phyloP scores from a whole-genome alignment of 108 stramenopile genomes.

The Schizochytrium sp. region DNA sequence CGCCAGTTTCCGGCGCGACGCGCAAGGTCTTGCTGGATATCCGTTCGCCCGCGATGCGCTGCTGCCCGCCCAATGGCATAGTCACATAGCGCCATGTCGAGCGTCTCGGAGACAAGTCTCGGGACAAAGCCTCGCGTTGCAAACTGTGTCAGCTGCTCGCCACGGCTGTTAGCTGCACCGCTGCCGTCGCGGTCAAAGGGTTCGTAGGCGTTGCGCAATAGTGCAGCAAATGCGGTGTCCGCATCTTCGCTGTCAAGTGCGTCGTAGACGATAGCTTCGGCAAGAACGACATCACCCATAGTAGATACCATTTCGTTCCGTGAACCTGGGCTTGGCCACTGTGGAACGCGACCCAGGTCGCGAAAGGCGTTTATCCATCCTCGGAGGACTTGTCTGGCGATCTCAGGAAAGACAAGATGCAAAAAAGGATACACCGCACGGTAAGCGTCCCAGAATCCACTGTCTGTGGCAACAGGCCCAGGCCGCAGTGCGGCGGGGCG shows the following conservation, averaged over 20 bases:
- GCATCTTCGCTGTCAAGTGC: background rate
- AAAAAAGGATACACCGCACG: conserved; percentile 32
- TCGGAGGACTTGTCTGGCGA: background rate
- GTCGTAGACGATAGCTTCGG: conserved; percentile 28
- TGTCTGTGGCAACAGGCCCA: conserved; percentile 27
- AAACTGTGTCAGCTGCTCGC: conserved; percentile 11
- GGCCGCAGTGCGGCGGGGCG: background rate
- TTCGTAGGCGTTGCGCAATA: conserved; percentile 1
- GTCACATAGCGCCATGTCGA: conserved; percentile 29
- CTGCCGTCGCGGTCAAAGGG: background rate
- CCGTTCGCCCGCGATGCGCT: background rate
- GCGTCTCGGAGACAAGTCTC: conserved; percentile 4
- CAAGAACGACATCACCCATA: conserved; percentile 28
- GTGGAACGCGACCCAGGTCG: conserved; percentile 28
- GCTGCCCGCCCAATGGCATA: conserved; percentile 26
- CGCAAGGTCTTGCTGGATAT: background rate
- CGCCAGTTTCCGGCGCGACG: background rate
- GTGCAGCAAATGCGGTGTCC: background rate
- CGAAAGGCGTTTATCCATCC: conserved; percentile 31
- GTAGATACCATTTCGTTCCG: conserved; percentile 31
- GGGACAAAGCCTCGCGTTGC: conserved; percentile 23
- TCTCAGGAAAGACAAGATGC: conserved; percentile 12
- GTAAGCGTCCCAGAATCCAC: conserved; percentile 38
- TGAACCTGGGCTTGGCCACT: conserved; percentile 34
- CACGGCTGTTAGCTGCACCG: background rate